Percentiles rank a stretch among this genome's conserved stretches.
phyloP scores from a whole-genome alignment of 345 rosid genomes.

The Barbarea vulgaris region DNA sequence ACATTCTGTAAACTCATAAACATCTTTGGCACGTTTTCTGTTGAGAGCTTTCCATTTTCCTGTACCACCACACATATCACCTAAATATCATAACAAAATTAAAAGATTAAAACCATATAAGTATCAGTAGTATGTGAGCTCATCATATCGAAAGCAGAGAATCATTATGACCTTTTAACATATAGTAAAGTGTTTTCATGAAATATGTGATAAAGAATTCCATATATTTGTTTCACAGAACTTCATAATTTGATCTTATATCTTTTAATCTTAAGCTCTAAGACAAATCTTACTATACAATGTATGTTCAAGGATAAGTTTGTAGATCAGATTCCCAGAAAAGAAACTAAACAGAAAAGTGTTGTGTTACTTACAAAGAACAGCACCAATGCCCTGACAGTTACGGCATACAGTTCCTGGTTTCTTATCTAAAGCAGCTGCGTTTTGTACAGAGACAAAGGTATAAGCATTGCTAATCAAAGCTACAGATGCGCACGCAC shows the following conservation, averaged over 20 bases:
- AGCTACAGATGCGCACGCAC: conserved; percentile 66
- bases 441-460: conserved; percentile 49
- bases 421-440: conserved; percentile 56
- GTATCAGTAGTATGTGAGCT: background rate
- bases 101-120: background rate
- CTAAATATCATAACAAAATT: conserved; percentile 43
- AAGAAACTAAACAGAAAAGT: background rate
- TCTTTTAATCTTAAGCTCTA: background rate
- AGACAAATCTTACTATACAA: background rate
- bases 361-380: conserved; percentile 63
- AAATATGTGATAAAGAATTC: background rate
- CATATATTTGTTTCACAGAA: background rate
- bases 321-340: background rate
- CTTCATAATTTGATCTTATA: background rate
- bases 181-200: background rate
- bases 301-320: background rate
- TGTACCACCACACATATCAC: conserved; percentile 99
- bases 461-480: conserved; percentile 50
- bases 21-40: conserved; percentile 94
- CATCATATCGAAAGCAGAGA: conserved; percentile 1
- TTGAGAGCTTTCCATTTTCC: conserved; percentile 99
- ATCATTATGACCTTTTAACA: background rate
- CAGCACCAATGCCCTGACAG: conserved; percentile 82
- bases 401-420: conserved; percentile 76
- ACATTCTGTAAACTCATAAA: conserved; percentile 92